Conservation (phyloP, 1,284 basidiomycete species). For the Trichosporon ovoides region DNA sequence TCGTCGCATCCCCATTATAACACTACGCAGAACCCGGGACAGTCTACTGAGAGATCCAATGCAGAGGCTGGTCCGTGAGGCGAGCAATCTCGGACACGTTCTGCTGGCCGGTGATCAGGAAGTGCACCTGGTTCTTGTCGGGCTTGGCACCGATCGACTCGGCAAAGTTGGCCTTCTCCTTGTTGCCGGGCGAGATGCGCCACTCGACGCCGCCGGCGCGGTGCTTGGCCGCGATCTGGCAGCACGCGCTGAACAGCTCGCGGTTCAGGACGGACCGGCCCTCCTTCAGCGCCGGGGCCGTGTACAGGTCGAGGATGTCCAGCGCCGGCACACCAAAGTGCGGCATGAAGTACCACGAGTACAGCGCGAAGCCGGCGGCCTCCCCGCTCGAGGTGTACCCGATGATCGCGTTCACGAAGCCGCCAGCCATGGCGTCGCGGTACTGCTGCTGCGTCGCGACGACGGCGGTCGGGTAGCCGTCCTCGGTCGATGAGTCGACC, state of each 20-base stretch:
- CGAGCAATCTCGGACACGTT: background rate
- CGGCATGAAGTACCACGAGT: slow-evolving; percentile 6
- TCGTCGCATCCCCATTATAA: background rate
- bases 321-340: background rate
- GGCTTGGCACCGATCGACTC: background rate
- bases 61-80: background rate
- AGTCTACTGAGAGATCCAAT: background rate
- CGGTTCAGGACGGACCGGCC: slow-evolving; percentile 1
- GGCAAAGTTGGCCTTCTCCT: background rate
- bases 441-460: slow-evolving; percentile 4
- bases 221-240: background rate
- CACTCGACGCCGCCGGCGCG: slow-evolving; percentile 4
- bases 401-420: background rate
- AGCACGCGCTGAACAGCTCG: slow-evolving; percentile 3
- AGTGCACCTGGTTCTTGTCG: background rate
- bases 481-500: slow-evolving; percentile 1
- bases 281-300: background rate
- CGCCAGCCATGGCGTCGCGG: slow-evolving; percentile 3
- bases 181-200: background rate
- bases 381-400: background rate
- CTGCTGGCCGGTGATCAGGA: background rate
- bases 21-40: too few species aligned
- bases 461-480: background rate
- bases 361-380: slow-evolving; percentile 1
- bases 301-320: slow-evolving; percentile 4